Evolutionary conservation across 2,329 filamentous ascomycete species (phyloP).

Genomic region (Fusarium sp.): DNA sequence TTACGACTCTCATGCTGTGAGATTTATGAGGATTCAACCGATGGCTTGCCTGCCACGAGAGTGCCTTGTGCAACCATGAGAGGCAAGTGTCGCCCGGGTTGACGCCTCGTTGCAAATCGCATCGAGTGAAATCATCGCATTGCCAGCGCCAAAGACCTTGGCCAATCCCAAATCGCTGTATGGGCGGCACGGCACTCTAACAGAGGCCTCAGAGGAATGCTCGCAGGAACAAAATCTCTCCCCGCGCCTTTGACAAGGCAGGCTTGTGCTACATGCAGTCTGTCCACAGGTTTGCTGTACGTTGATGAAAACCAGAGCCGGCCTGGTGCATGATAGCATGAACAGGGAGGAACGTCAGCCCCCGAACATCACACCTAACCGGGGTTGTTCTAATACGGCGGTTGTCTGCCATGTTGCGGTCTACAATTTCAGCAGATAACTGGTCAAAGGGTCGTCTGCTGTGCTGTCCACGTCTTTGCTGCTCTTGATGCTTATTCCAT

Average conservation of each 20-base stretch:
- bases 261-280: slow-evolving; percentile 4
- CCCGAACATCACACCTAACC: background rate
- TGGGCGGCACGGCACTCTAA: too few species aligned
- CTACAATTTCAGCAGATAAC: slow-evolving; percentile 6
- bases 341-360: slow-evolving; percentile 18
- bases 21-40: slow-evolving; percentile 23
- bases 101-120: slow-evolving; percentile 39
- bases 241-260: slow-evolving; percentile 8
- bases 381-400: background rate
- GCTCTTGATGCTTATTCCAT: slow-evolving; percentile 28
- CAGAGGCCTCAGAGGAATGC: slow-evolving; percentile 17
- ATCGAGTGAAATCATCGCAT: slow-evolving; percentile 27
- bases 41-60: slow-evolving; percentile 38
- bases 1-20: slow-evolving; percentile 26
- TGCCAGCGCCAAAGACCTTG: slow-evolving; percentile 27
- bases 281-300: slow-evolving; percentile 1
- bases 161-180: slow-evolving; percentile 19
- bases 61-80: slow-evolving; percentile 35
- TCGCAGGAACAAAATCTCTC: slow-evolving; percentile 9
- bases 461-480: slow-evolving; percentile 9
- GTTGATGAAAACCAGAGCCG: slow-evolving; percentile 22
- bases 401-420: background rate
- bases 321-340: slow-evolving; percentile 24
- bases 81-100: slow-evolving; percentile 28
- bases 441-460: slow-evolving; percentile 4